Evolutionary conservation across 2,329 filamentous ascomycete species (phyloP).

Genomic region (Phialemoniopsis sp.): DNA sequence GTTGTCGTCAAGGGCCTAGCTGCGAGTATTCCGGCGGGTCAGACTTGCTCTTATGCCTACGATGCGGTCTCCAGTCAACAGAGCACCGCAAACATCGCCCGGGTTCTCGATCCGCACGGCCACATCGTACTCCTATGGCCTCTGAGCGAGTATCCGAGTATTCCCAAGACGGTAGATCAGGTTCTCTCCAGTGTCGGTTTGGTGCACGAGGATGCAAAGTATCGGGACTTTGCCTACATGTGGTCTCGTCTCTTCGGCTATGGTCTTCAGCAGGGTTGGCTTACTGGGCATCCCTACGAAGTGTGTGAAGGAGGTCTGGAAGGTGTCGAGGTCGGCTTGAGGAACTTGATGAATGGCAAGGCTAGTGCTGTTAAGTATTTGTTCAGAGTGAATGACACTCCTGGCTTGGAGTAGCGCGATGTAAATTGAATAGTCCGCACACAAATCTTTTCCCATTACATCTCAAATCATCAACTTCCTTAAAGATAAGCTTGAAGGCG

Average conservation of each 20-base stretch:
- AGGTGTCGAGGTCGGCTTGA: conserved; percentile 44
- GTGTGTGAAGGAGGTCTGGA: conserved; percentile 43
- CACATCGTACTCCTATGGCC: conserved; percentile 20
- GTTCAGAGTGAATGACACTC: conserved; percentile 25
- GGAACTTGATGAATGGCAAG: conserved; percentile 48
- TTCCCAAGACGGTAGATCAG: conserved; percentile 13
- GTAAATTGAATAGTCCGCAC: no score
- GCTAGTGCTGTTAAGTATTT: conserved; percentile 59
- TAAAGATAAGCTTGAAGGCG: no score
- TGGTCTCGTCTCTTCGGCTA: conserved; percentile 29
- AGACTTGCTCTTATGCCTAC: no score
- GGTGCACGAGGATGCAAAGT: conserved; percentile 12
- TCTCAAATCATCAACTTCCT: no score
- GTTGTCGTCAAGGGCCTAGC: conserved; percentile 35
- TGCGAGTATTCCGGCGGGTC: no score
- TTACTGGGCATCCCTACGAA: conserved; percentile 40
- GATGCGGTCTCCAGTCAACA: conserved; percentile 46
- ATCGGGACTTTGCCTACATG: conserved; percentile 29
- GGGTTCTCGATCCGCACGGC: conserved; percentile 26
- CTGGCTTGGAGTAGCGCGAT: no score
- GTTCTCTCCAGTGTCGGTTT: conserved; percentile 15
- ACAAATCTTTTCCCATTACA: no score
- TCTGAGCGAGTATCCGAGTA: conserved; percentile 9
- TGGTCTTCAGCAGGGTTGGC: conserved; percentile 35
- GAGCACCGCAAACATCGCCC: conserved; percentile 28